These are phyloP conservation scores for Candida smagusa DNA, from an alignment of 1,139 yeast genomes.

Conservation along the genomic window DNA sequence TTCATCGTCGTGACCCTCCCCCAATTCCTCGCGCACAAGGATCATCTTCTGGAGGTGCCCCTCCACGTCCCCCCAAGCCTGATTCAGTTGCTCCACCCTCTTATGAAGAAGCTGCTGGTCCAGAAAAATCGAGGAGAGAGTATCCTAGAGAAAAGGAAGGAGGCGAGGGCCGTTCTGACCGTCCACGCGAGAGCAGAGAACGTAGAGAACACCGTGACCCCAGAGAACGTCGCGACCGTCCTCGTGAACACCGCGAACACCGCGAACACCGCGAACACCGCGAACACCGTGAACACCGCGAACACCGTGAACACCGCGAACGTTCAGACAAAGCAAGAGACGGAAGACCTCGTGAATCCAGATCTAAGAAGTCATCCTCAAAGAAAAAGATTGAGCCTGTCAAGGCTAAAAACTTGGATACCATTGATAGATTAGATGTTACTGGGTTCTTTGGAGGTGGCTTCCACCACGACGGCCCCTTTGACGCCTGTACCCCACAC, in stretches of 20 bases:
- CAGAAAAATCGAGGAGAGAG: slow-evolving; percentile 35
- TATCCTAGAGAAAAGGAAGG: slow-evolving; percentile 49
- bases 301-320: slow-evolving; percentile 9
- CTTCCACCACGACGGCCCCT: slow-evolving; percentile 98
- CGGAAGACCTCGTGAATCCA: slow-evolving; percentile 3
- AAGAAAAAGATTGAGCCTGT: slow-evolving; percentile 41
- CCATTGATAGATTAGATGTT: slow-evolving; percentile 91
- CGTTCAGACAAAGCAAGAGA: slow-evolving; percentile 5
- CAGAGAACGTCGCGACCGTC: background rate
- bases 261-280: background rate
- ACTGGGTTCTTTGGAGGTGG: slow-evolving; percentile 94
- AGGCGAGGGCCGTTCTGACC: slow-evolving; percentile 5
- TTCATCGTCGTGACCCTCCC: slow-evolving; percentile 34
- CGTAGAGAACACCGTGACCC: slow-evolving; percentile 8
- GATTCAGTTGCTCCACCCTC: slow-evolving; percentile 50
- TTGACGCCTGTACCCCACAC: slow-evolving; percentile 97
- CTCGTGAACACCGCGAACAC: background rate
- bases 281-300: slow-evolving; percentile 3
- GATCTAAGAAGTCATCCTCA: slow-evolving; percentile 29
- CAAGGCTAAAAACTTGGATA: slow-evolving; percentile 68
- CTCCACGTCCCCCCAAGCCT: slow-evolving; percentile 32
- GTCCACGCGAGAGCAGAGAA: background rate
- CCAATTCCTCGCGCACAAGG: slow-evolving; percentile 21
- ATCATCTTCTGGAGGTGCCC: slow-evolving; percentile 20
- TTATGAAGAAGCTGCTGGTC: slow-evolving; percentile 69